Evolutionary conservation across 2,329 filamentous ascomycete species (phyloP), one percentile per base, ranked within the genome.

Genomic region (Alternaria triticina): DNA sequence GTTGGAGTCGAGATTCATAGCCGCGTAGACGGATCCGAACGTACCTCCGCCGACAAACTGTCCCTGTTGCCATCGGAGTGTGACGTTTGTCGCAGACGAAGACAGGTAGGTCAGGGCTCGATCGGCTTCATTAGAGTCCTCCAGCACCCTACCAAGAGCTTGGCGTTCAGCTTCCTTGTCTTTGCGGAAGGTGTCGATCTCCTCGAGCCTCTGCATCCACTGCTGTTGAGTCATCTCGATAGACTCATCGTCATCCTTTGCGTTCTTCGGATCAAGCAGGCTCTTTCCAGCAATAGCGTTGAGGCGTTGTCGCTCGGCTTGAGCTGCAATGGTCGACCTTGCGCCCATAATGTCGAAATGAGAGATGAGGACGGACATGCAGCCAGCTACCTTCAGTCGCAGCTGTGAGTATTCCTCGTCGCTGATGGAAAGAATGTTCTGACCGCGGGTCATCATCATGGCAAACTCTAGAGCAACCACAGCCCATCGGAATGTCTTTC

Each of bases 291-390:
- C 88, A 62, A 94, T 84, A 27, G 92, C 91, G 73, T 97, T 95
- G 69, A 94, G 87, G 46, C 92, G 88, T 76, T 97, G 93, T 78
- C 93, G 94, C 81, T 99, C 96, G 2, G 94, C 93, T 81, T 97
- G 94, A 5, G 96, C 96, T 11, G 96, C 96, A 66, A 97, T 86
- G 45, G 91, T 97, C 7, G 94, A 97, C 74, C 95, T 89, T 25
- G 96, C 96, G 23, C 96, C 96, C 91, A 99, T 97, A 80, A 99
- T 98, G 79, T 99, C 96, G 74, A 99, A 99, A 80, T 99, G 96
- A 10, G 94, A 97, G 70, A 99, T 98, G 52, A 99, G 85, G 23
- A 99, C 86, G 20, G 93, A 94, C 96, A 99, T 99, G 80, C 96
- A 99, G 0, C 95, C 95, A 9, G 94, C 94, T 6, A 99, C 96